Evolutionary conservation across 768 basidiomycete genomes (phyloP).

Genomic region (Lentinula lateritia): DNA sequence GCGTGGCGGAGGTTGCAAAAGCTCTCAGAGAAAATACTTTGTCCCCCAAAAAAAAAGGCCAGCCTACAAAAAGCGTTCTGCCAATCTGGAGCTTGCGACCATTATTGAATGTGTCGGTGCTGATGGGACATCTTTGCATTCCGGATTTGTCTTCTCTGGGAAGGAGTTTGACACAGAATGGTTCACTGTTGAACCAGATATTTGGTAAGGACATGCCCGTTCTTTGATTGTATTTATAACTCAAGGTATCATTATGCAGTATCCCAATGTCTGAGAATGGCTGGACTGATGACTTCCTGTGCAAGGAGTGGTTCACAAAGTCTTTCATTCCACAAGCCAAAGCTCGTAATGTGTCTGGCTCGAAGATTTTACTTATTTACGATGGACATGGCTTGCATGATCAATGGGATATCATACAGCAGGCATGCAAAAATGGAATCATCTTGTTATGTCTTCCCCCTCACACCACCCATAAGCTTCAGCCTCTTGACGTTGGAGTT

Average conservation of each 20-base stretch:
- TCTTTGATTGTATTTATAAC: background rate
- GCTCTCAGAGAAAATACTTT: slow-evolving; percentile 15
- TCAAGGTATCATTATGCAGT: slow-evolving; percentile 14
- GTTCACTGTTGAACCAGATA: slow-evolving; percentile 7
- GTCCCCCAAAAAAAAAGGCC: slow-evolving; percentile 7
- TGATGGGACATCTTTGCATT: slow-evolving; percentile 18
- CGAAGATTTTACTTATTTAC: slow-evolving; percentile 30
- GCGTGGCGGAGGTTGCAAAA: slow-evolving; percentile 24
- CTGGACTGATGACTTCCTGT: too few species aligned
- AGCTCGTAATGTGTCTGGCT: slow-evolving; percentile 16
- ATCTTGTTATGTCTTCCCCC: slow-evolving; percentile 29
- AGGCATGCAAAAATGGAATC: slow-evolving; percentile 22
- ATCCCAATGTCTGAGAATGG: slow-evolving; percentile 23
- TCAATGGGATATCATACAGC: slow-evolving; percentile 16
- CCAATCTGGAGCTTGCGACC: slow-evolving; percentile 35
- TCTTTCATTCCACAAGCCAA: too few species aligned
- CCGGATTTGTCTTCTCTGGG: slow-evolving; percentile 24
- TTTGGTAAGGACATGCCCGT: slow-evolving; percentile 11
- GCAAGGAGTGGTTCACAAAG: too few species aligned
- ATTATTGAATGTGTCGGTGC: slow-evolving; percentile 34
- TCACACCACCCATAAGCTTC: slow-evolving; percentile 35
- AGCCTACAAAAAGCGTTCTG: slow-evolving; percentile 19
- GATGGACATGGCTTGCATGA: slow-evolving; percentile 41
- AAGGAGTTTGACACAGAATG: background rate
- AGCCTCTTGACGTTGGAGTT: slow-evolving; percentile 37